A percentile compares a stretch with the other conserved stretches of the same genome.
phyloP scores from a whole-genome alignment of 768 basidiomycete genomes.

The Infundibulicybe gibba region DNA sequence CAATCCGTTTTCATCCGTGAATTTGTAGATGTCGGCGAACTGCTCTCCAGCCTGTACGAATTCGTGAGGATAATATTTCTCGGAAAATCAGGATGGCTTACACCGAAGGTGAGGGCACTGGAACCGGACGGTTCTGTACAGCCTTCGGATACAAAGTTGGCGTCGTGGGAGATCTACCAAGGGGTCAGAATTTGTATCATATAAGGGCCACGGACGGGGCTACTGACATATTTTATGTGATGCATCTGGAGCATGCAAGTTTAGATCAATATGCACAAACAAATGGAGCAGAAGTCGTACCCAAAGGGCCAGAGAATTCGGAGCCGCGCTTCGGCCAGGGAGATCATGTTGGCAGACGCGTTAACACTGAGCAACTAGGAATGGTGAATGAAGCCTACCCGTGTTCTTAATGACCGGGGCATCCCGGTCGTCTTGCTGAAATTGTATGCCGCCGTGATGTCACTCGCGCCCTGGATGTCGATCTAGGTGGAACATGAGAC shows the following conservation, averaged over 20 bases:
- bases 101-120: too few relatives aligned
- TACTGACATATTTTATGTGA: slow-evolving; percentile 33
- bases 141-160: slow-evolving; percentile 30
- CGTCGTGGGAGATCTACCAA: slow-evolving; percentile 28
- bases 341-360: slow-evolving; percentile 36
- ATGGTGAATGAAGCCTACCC: slow-evolving; percentile 34
- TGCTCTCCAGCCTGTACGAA: slow-evolving; percentile 37
- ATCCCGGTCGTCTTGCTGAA: slow-evolving; percentile 34
- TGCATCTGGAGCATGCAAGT: slow-evolving; percentile 25
- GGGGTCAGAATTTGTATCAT: neutral
- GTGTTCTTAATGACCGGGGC: slow-evolving; percentile 49
- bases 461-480: too few relatives aligned
- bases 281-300: slow-evolving; percentile 19
- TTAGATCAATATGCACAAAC: neutral
- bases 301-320: too few relatives aligned
- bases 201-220: neutral
- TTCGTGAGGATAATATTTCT: too few relatives aligned
- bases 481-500: slow-evolving; percentile 20
- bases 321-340: too few relatives aligned
- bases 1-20: slow-evolving; percentile 39
- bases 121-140: slow-evolving; percentile 17
- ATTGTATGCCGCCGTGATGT: too few relatives aligned
- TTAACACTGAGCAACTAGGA: slow-evolving; percentile 48
- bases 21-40: slow-evolving; percentile 38
- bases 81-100: too few relatives aligned